Evolutionary conservation across 2,329 filamentous ascomycete genomes (phyloP), one percentile per base, ranked within the genome.

Genomic region (Diaporthe amygdali): DNA sequence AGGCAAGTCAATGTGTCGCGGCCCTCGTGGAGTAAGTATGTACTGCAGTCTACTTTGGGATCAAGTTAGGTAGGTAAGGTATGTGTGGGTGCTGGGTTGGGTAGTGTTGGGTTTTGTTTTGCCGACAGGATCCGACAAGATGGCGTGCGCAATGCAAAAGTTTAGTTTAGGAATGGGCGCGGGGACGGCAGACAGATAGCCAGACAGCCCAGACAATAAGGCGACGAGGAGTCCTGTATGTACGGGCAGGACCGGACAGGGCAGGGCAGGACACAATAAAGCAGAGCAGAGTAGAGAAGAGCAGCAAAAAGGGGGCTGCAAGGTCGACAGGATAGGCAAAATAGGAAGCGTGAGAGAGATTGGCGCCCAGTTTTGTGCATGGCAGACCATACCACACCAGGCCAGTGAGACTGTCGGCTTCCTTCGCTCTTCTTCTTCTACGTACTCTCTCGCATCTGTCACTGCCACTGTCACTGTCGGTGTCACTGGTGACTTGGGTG

Each of bases 291-390:
- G 25, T 49, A 47, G 41, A 32, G 27, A 27, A 64, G 41, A 55
- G 51, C 66, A 68, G 44, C 22, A 32, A 68, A 59, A 49, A 30
- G 66, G 66, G 66, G 54, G 66, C 66, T 56, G 52, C 52, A 34
- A 68, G 66, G 51, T 68, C 41, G 44, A 56, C 44, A 7, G 51
- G 34, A 68, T 51, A 32, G 32, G 52, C 66, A 59, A 49, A 59
- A 59, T 34, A 15, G 51, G 52, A 55, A 68, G 44, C 39, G 34
- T 3, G 52, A 32, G 54, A 68, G 52, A 68, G 52, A 59, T 59
- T 68, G 55, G 66, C 66, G 52, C 52, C 66, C 66, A 59, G 52
- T 68, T 68, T 68, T 68, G 52, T 68, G 59, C 59, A 64, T 64
- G 59, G 59, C 41, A 49, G 59, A 44, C 41, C 41, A 47, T 63